These are phyloP conservation scores for Phytophthora fragariaefolia DNA, from an alignment of 352 stramenopile species.

Conservation along the genomic window DNA sequence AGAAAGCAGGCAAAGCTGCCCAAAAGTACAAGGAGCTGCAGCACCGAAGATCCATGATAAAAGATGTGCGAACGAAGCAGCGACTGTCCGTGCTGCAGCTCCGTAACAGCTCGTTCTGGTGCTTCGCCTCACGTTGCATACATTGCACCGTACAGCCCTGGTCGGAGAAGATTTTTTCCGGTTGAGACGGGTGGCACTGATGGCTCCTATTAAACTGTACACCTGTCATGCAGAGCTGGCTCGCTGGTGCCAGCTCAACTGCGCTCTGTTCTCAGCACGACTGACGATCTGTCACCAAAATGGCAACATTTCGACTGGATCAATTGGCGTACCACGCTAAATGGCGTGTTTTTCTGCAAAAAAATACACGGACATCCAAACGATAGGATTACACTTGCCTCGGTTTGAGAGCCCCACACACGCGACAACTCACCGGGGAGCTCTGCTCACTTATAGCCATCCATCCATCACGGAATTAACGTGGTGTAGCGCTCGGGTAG, in stretches of 20 bases:
- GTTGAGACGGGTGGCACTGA: slow-evolving; percentile 3
- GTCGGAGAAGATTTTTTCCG: not conserved
- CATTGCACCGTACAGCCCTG: not conserved
- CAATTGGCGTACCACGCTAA: slow-evolving; percentile 6
- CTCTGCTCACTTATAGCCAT: not conserved
- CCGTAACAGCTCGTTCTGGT: not conserved
- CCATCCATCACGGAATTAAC: not conserved
- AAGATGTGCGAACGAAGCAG: slow-evolving; percentile 5
- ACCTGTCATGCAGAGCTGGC: no score
- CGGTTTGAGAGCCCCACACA: not conserved
- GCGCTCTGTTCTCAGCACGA: no score
- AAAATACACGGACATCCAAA: slow-evolving; percentile 1
- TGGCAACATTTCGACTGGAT: slow-evolving; percentile 8
- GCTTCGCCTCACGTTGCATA: not conserved
- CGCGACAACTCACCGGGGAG: not conserved
- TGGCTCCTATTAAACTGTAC: no score
- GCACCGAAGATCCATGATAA: slow-evolving; percentile 8
- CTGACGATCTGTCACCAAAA: not conserved
- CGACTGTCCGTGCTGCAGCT: slow-evolving; percentile 11
- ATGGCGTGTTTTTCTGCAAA: slow-evolving; percentile 13
- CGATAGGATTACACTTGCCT: not conserved
- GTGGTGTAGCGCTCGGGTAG: not conserved
- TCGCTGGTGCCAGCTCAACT: no score
- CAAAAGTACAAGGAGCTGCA: slow-evolving; percentile 18
- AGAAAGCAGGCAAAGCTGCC: not conserved